Evolutionary conservation across 768 basidiomycete genomes (phyloP).

Genomic region (Boletus patriciae): DNA sequence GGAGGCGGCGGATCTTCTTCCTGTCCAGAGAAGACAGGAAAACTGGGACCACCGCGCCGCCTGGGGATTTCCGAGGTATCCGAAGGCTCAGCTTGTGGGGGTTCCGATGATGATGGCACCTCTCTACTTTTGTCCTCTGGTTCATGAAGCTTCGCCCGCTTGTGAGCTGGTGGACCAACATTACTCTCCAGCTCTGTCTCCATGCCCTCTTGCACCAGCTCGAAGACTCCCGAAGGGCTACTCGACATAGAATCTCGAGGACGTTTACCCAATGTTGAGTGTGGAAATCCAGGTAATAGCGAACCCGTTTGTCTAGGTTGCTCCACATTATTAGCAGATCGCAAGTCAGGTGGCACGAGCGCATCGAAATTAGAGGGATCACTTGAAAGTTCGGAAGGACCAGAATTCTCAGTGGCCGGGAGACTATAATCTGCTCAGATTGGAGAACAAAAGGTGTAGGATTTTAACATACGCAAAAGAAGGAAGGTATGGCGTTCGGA

Average conservation of each 20-base stretch:
- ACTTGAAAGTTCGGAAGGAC: conserved; percentile 20
- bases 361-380: conserved; percentile 23
- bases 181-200: conserved; percentile 41
- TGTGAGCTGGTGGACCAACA: conserved; percentile 49
- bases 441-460: background rate
- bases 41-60: conserved; percentile 39
- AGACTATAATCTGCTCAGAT: conserved; percentile 24
- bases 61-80: conserved; percentile 11
- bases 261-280: conserved; percentile 64
- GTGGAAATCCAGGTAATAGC: conserved; percentile 40
- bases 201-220: conserved; percentile 42
- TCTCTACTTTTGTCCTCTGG: conserved; percentile 26
- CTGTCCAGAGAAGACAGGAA: conserved; percentile 50
- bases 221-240: conserved; percentile 41
- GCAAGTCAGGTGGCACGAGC: conserved; percentile 8
- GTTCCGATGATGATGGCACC: conserved; percentile 8
- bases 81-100: conserved; percentile 18
- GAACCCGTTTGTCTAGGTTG: conserved; percentile 14
- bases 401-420: conserved; percentile 17
- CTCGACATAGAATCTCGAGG: conserved; percentile 52
- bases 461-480: conserved; percentile 26
- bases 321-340: conserved; percentile 7
- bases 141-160: conserved; percentile 45
- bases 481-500: conserved; percentile 30
- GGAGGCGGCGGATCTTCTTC: conserved; percentile 49